Conservation (phyloP, 257 asterid genomes). For the Solanum arcanum region DNA sequence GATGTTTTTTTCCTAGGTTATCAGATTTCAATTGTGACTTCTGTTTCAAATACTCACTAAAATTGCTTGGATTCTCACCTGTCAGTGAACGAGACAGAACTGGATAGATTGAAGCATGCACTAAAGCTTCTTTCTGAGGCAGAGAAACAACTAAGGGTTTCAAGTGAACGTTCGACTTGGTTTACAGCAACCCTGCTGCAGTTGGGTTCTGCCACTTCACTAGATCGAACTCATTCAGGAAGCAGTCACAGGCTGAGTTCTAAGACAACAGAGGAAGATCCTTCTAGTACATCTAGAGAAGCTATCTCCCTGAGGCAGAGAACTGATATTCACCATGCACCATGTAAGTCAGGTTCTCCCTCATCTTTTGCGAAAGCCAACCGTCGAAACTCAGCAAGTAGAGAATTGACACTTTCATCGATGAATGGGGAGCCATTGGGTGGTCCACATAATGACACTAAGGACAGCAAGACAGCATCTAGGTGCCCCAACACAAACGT, state of each 20-base stretch:
- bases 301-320: constrained; percentile 28
- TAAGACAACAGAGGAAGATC: constrained; percentile 65
- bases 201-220: constrained; percentile 67
- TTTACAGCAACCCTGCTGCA: constrained; percentile 94
- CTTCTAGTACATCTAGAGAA: constrained; percentile 35
- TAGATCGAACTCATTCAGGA: constrained; percentile 63
- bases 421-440: constrained; percentile 13
- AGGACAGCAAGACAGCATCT: constrained; percentile 19
- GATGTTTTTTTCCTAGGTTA: neutral
- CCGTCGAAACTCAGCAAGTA: constrained; percentile 32
- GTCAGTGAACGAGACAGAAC: constrained; percentile 73
- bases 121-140: constrained; percentile 82
- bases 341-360: constrained; percentile 35
- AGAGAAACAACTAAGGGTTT: constrained; percentile 79
- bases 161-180: constrained; percentile 93
- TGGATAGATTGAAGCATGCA: constrained; percentile 77
- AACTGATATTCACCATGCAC: constrained; percentile 20
- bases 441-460: constrained; percentile 18
- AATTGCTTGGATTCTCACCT: constrained; percentile 4
- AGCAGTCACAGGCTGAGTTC: constrained; percentile 75
- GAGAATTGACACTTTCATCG: constrained; percentile 12
- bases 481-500: constrained; percentile 41
- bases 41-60: neutral
- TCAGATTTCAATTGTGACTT: neutral
- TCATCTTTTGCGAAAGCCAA: constrained; percentile 18